A percentile compares a stretch with the other conserved stretches of the same genome.
Evolutionary conservation across 768 basidiomycete species (phyloP).

Genomic region (Hydnomerulius pinastri): DNA sequence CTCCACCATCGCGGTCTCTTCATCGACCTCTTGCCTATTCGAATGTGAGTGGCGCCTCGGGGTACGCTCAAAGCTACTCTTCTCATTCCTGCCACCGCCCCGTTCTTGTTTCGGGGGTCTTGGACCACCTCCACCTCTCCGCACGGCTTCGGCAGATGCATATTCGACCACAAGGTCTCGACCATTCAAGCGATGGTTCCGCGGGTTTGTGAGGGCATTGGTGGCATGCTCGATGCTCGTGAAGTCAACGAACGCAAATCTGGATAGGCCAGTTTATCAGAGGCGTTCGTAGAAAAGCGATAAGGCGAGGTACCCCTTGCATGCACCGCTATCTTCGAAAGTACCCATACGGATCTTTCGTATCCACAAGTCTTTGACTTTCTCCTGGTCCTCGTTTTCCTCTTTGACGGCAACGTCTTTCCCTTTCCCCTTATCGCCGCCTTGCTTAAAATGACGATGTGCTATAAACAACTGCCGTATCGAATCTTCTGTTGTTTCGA

Average conservation of each 20-base stretch:
- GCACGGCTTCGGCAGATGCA: conserved; percentile 86
- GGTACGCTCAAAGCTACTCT: conserved; percentile 2
- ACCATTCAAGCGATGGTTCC: conserved; percentile 83
- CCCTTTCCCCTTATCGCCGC: conserved; percentile 34
- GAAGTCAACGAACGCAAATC: conserved; percentile 96
- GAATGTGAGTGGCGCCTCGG: conserved; percentile 6
- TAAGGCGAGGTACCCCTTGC: conserved; percentile 80
- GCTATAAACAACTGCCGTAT: conserved; percentile 75
- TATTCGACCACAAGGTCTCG: conserved; percentile 86
- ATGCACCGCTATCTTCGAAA: conserved; percentile 92
- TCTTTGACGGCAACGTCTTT: conserved; percentile 34
- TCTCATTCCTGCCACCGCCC: conserved; percentile 6
- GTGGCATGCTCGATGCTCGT: conserved; percentile 77
- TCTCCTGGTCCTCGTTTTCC: conserved; percentile 6
- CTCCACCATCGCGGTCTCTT: neutral
- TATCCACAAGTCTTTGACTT: conserved; percentile 45
- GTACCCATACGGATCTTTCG: conserved; percentile 91
- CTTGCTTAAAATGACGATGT: conserved; percentile 45
- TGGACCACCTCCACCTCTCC: conserved; percentile 63
- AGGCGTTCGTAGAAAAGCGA: neutral
- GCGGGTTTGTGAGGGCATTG: conserved; percentile 74
- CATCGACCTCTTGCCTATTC: conserved; percentile 6
- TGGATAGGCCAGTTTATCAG: conserved; percentile 30
- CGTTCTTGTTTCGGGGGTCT: conserved; percentile 24
- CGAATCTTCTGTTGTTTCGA: conserved; percentile 80